phyloP scores from a whole-genome alignment of 2,329 filamentous ascomycete species.

The Ilyonectria robusta region DNA sequence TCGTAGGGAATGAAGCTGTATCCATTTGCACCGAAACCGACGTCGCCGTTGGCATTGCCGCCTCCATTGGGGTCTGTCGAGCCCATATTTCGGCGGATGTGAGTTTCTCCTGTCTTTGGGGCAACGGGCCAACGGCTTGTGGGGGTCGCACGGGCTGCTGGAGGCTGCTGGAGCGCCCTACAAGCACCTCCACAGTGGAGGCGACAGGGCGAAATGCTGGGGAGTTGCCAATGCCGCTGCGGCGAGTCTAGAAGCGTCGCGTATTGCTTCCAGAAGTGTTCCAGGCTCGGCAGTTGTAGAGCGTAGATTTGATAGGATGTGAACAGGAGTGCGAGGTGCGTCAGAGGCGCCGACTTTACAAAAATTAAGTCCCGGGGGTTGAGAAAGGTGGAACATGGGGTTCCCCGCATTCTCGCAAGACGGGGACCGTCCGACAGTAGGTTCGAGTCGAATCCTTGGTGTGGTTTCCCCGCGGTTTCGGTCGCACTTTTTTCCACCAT shows the following conservation, averaged over 20 bases:
- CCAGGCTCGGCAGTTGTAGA: neutral
- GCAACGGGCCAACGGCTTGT: neutral
- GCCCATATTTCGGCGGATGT: neutral
- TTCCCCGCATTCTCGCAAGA: conserved; percentile 6
- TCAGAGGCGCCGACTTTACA: neutral
- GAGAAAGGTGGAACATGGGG: neutral
- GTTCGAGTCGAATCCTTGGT: too few species aligned
- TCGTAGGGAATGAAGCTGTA: conserved; percentile 26
- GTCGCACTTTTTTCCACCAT: neutral
- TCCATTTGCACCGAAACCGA: conserved; percentile 1
- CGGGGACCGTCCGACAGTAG: neutral
- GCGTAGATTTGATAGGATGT: neutral
- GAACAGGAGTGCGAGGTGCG: neutral
- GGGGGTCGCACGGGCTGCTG: neutral
- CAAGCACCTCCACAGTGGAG: neutral
- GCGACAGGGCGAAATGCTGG: neutral
- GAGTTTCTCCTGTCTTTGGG: neutral
- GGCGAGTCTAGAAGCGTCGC: neutral
- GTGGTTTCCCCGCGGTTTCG: neutral
- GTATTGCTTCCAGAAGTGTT: neutral
- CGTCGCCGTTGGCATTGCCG: conserved; percentile 12
- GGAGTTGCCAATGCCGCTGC: neutral
- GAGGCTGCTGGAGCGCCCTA: conserved; percentile 1
- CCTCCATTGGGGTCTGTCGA: conserved; percentile 1
- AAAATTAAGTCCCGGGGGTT: neutral